phyloP scores from a whole-genome alignment of 306 rosid species.

The Trichosanthes cucumerina region DNA sequence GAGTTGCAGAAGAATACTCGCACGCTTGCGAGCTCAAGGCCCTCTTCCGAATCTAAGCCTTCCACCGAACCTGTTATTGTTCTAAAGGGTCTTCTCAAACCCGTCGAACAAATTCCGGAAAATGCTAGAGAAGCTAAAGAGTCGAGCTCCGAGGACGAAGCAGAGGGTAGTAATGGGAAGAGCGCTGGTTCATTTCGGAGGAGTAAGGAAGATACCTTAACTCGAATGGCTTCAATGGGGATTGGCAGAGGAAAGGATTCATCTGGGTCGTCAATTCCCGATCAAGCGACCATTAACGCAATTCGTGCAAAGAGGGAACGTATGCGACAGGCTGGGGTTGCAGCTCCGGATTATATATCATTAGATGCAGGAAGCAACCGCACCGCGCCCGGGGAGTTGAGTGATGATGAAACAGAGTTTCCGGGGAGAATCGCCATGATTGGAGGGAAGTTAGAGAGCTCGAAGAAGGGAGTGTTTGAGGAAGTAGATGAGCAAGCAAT shows the following conservation, averaged over 20 bases:
- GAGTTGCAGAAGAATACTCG: conserved; percentile 94
- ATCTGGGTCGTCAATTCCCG: conserved; percentile 42
- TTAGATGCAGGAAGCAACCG: conserved; percentile 88
- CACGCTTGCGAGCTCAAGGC: conserved; percentile 52
- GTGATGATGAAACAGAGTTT: conserved; percentile 88
- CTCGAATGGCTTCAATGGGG: conserved; percentile 44
- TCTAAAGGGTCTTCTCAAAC: conserved; percentile 62
- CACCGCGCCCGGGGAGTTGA: conserved; percentile 75
- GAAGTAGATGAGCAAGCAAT: conserved; percentile 47
- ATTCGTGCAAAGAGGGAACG: conserved; percentile 74
- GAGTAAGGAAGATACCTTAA: conserved; percentile 31
- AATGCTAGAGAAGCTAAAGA: conserved; percentile 15
- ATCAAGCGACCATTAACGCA: conserved; percentile 58
- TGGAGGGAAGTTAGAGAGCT: conserved; percentile 59
- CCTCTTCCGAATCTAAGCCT: conserved; percentile 46
- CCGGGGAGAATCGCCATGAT: conserved; percentile 64
- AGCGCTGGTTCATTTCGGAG: conserved; percentile 10
- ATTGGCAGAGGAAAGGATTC: conserved; percentile 32
- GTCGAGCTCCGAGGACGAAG: conserved; percentile 33
- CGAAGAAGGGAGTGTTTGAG: conserved; percentile 83
- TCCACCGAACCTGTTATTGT: conserved; percentile 62
- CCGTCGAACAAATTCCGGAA: conserved; percentile 19
- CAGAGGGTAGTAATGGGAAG: conserved; percentile 12
- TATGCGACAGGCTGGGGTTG: conserved; percentile 52
- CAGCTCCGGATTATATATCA: conserved; percentile 65